Evolutionary conservation across 192 early-diverging fungal species (phyloP), one percentile per base, ranked within the genome.

Genomic region (Neocallimastix lanati): DNA sequence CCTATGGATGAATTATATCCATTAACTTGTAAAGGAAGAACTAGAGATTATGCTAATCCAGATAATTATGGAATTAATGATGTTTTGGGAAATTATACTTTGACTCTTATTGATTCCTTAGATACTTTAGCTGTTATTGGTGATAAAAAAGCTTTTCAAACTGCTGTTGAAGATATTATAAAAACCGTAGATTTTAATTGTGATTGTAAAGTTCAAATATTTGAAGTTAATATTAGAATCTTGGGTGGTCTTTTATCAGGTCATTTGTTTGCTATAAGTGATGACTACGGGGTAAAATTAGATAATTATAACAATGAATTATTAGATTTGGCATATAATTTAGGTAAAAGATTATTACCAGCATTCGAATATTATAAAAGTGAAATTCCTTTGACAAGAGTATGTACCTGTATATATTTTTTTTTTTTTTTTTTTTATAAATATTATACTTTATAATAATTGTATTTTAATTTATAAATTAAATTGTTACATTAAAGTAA

Each of bases 1-100:
- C 97, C 97, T 5, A 84, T 87, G 35, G 97, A 99, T 83, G 96
- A 97, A 88, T 88, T 99, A 29, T 91, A 95, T 76, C 97, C 97
- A 14, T 81, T 98, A 25, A 82, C 83, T 7, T 99, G 97, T 84
- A 86, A 27, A 15, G 95, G 96, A 1, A 88, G 92, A 77, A 91
- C 90, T 29, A 87, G 89, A 35, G 93, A 95, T 78, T 85, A 85
- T 80, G 77, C 40, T 2, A 86, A 95, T 84, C 87, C 90, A 82
- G 82, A 88, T 36, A 88, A 89, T 82, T 89, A 85, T 86, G 80
- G 30, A 4, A 82, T 95, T 58, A 98, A 97, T 82, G 96, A 98
- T 82, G 95, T 97, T 28, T 84, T 98, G 27, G 97, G 97, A 7
- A 94, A 96, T 87, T 98, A 91, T 82, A 90, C 94, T 7, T 83